Evolutionary conservation across 2,329 filamentous ascomycete genomes (phyloP).

Genomic region (Paracamarosporium sp.): DNA sequence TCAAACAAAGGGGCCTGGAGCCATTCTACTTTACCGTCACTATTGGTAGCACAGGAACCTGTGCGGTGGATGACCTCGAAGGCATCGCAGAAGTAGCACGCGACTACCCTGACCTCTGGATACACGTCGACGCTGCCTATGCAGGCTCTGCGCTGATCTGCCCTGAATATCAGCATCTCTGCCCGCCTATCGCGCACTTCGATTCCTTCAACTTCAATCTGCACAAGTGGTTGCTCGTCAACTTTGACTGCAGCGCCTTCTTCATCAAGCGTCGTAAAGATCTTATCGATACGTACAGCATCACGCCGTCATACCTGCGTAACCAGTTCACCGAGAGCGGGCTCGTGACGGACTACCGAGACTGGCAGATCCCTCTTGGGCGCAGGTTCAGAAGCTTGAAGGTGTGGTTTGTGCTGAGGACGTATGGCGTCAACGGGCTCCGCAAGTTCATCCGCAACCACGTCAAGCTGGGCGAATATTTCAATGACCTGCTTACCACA

Average conservation of each 20-base stretch:
- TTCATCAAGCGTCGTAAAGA: constrained; percentile 78
- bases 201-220: constrained; percentile 95
- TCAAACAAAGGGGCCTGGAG: constrained; percentile 72
- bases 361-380: constrained; percentile 96
- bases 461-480: constrained; percentile 72
- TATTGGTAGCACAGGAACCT: constrained; percentile 86
- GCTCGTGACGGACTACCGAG: constrained; percentile 90
- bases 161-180: constrained; percentile 78
- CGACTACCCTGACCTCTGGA: constrained; percentile 74
- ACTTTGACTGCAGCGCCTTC: constrained; percentile 82
- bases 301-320: constrained; percentile 80
- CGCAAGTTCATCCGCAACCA: constrained; percentile 75
- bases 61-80: constrained; percentile 81
- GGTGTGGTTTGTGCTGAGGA: constrained; percentile 91
- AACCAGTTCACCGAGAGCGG: constrained; percentile 83
- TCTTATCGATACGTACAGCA: constrained; percentile 79
- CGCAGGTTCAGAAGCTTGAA: constrained; percentile 88
- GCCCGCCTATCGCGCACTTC: constrained; percentile 68
- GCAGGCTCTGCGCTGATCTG: constrained; percentile 84
- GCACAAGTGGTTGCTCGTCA: constrained; percentile 96
- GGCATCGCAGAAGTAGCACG: constrained; percentile 67
- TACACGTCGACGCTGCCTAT: constrained; percentile 93
- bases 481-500: constrained; percentile 65
- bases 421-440: constrained; percentile 79
- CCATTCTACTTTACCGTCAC: constrained; percentile 88